Evolutionary conservation across 1,284 basidiomycete species (phyloP).

Genomic region (Hortiboletus rubellus): DNA sequence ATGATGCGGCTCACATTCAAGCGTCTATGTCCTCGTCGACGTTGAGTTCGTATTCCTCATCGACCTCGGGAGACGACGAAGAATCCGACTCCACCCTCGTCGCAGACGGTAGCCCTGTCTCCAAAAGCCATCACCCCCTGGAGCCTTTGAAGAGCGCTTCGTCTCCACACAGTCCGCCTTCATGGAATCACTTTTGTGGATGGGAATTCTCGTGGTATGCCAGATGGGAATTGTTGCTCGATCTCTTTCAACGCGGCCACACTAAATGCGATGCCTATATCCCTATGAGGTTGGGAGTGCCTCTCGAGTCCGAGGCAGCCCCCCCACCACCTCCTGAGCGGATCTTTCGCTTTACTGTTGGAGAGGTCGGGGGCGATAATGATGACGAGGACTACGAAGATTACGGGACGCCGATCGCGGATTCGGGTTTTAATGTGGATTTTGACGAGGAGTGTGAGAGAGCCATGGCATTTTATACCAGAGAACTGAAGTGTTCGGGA

Average conservation of each 20-base stretch:
- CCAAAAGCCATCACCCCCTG: not conserved
- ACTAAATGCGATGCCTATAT: not conserved
- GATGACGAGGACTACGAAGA: conserved; percentile 30
- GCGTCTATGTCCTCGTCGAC: conserved; percentile 26
- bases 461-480: conserved; percentile 28
- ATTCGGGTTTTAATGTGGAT: conserved; percentile 20
- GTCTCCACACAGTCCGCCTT: not conserved
- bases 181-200: conserved; percentile 14
- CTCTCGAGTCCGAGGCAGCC: not conserved
- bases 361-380: conserved; percentile 1
- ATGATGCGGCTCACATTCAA: not conserved
- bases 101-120: conserved; percentile 13
- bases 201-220: conserved; percentile 35
- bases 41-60: conserved; percentile 23
- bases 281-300: not conserved
- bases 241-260: conserved; percentile 25
- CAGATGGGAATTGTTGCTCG: conserved; percentile 31
- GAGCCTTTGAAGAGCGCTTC: not conserved
- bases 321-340: not conserved
- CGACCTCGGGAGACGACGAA: conserved; percentile 19
- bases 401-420: conserved; percentile 26
- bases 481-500: conserved; percentile 8
- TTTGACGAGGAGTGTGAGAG: conserved; percentile 32
- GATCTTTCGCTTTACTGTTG: conserved; percentile 14
- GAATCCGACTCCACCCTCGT: conserved; percentile 29